Evolutionary conservation across 306 rosid genomes (phyloP).

Genomic region (Luffa aegyptiaca): DNA sequence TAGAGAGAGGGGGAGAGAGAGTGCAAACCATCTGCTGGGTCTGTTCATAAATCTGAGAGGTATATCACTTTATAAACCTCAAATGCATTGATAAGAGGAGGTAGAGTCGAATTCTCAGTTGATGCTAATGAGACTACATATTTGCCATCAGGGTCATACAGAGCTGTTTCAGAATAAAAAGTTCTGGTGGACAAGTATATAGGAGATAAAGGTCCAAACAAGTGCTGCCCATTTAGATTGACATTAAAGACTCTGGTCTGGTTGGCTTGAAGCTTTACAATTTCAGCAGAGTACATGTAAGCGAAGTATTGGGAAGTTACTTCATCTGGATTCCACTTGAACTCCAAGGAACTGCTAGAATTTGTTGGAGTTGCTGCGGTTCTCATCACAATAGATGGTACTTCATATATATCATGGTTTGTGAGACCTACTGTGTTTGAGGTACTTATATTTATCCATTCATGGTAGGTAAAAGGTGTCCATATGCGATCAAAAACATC

Average conservation of each 20-base stretch:
- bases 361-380: conserved; percentile 13
- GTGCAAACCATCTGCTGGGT: background rate
- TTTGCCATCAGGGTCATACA: background rate
- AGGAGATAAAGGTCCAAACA: conserved; percentile 9
- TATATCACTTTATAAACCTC: background rate
- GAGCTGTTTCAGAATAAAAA: background rate
- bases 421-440: background rate
- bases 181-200: conserved; percentile 11
- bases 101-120: conserved; percentile 3
- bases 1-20: background rate
- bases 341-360: background rate
- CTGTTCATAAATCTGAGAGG: background rate
- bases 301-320: background rate
- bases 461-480: background rate
- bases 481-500: background rate
- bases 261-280: conserved; percentile 6
- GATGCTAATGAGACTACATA: background rate
- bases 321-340: background rate
- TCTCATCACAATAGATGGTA: background rate
- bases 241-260: conserved; percentile 12
- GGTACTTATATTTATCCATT: background rate
- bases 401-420: background rate
- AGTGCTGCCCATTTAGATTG: background rate
- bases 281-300: conserved; percentile 20
- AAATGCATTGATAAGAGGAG: conserved; percentile 6